A percentile compares a stretch with the other conserved stretches of the same genome.
Evolutionary conservation across 495 filamentous ascomycete genomes (phyloP).

Genomic region (Parathielavia hyrcaniae): DNA sequence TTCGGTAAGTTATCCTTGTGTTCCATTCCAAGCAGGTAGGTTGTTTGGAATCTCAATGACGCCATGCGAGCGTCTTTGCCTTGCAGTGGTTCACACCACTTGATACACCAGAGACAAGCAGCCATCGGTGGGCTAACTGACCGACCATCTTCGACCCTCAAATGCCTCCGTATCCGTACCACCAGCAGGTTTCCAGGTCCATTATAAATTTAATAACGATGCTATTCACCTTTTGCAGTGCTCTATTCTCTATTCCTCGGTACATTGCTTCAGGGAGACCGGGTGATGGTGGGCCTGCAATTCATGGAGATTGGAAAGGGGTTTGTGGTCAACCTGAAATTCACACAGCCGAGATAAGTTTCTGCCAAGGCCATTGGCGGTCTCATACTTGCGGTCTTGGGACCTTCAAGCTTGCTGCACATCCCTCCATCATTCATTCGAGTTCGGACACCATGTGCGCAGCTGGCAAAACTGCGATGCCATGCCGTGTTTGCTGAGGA

Average conservation of each 20-base stretch:
- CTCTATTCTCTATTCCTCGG: background rate
- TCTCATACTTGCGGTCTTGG: constrained; percentile 12
- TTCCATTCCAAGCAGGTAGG: too few relatives aligned
- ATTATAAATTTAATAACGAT: too few relatives aligned
- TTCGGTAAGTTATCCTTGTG: too few relatives aligned
- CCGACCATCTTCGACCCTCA: too few relatives aligned
- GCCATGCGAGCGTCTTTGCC: too few relatives aligned
- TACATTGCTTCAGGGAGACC: background rate
- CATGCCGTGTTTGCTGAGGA: background rate
- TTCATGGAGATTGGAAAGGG: constrained; percentile 15
- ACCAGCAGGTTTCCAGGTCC: too few relatives aligned
- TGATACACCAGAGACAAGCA: too few relatives aligned
- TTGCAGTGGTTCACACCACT: too few relatives aligned
- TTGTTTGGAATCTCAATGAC: too few relatives aligned
- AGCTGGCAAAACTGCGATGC: background rate
- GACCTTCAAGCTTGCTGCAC: background rate
- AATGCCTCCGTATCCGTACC: too few relatives aligned
- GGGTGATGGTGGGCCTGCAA: constrained; percentile 17
- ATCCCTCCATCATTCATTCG: constrained; percentile 5
- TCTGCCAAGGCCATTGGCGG: constrained; percentile 16
- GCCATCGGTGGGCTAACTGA: too few relatives aligned
- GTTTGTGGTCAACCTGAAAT: background rate
- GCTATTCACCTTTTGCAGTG: too few relatives aligned
- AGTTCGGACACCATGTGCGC: background rate
- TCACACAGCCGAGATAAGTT: constrained; percentile 19